Percentiles rank a stretch among this genome's conserved stretches.
phyloP scores from a whole-genome alignment of 129 eudicot species.

The Scalesia atractyloides region DNA sequence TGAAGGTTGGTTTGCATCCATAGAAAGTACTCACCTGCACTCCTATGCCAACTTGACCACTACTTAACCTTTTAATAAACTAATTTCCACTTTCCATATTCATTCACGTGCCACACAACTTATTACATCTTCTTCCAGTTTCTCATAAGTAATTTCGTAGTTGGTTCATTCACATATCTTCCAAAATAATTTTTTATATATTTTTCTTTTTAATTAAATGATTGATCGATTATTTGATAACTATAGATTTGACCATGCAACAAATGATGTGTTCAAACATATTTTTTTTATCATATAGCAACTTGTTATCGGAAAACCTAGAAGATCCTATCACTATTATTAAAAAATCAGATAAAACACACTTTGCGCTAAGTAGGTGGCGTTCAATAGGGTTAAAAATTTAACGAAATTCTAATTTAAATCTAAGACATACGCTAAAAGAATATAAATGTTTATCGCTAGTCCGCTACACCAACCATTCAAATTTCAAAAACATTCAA shows the following conservation, averaged over 20 bases:
- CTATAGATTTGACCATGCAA: neutral
- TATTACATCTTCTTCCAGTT: neutral
- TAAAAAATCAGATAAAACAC: too few relatives aligned
- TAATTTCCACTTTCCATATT: neutral
- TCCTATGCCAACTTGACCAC: conserved; percentile 8
- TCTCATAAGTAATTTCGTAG: neutral
- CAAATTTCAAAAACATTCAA: too few relatives aligned
- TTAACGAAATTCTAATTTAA: too few relatives aligned
- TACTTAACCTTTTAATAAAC: neutral
- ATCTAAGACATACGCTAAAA: too few relatives aligned
- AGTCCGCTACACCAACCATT: too few relatives aligned
- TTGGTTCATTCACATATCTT: neutral
- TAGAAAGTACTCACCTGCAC: conserved; percentile 9
- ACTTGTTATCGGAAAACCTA: too few relatives aligned
- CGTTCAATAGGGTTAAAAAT: too few relatives aligned
- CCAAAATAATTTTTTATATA: neutral
- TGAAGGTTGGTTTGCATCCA: conserved; percentile 19
- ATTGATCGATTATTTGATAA: neutral
- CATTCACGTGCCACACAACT: conserved; percentile 16
- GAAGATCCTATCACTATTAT: too few relatives aligned
- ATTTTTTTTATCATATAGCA: too few relatives aligned
- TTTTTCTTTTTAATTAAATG: neutral
- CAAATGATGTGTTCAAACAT: neutral
- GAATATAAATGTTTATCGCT: too few relatives aligned
- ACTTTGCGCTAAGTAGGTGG: too few relatives aligned